Evolutionary conservation across 495 filamentous ascomycete species (phyloP), one percentile per base, ranked within the genome.

Genomic region (Hamigera avellanea): DNA sequence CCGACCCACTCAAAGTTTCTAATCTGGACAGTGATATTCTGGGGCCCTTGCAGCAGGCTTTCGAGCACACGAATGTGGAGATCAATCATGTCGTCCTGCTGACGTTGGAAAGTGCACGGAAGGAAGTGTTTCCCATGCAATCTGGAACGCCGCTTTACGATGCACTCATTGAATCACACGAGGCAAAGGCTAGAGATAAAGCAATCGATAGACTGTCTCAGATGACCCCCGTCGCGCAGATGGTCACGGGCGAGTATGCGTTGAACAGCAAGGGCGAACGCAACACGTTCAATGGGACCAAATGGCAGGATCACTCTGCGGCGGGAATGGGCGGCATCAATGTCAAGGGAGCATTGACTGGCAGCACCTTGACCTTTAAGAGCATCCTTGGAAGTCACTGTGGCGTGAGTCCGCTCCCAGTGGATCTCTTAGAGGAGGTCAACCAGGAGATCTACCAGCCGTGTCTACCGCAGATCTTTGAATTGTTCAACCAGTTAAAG

Each of bases 301-400:
- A 40, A 2, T 60, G 56, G 56, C 37, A 45, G 6, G 46, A 46
- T 26, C 12, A 38, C 1, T 33, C 52, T 1, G 34, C 34, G 19
- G 38, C 42, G n/a, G 48, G 46, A 10, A 57, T 57, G 54, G 65
- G 65, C 7, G 65, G 64, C 9, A 47, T 69, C 14, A 69, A 66
- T 28, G 45, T 69, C 10, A 59, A 57, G 7, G 62, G 60, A 1
- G 65, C 54, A 1, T 14, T 63, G 13, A 66, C 62, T 5, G 59
- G 55, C 2, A 66, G 62, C 28, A 58, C 59, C 14, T 59, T 65
- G 41, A 66, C 65, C 0, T 54, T 69, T n/a, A 67, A 69, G 41
- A 65, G 61, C 35, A 37, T 66, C 14, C 44, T 66, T 18, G 57
- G 56, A 3, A 65, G 62, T 28, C 62, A 67, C 29, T 69, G 65